Conservation (phyloP, 345 rosid genomes). For the Crucihimalaya himalaica region DNA sequence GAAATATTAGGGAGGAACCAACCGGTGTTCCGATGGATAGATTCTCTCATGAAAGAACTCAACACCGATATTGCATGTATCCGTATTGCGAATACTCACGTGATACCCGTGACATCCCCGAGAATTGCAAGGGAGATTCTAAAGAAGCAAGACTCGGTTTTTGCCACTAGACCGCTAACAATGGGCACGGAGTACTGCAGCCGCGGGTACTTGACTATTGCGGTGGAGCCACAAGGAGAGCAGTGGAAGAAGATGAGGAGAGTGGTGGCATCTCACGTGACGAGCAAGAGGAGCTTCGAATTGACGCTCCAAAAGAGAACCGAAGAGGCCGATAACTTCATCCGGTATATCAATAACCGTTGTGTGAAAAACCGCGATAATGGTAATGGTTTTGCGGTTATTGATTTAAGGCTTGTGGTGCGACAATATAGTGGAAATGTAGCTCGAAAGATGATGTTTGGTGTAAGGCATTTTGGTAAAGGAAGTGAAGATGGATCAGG, state of each 20-base stretch:
- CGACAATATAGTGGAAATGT: slow-evolving; percentile 54
- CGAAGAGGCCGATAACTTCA: slow-evolving; percentile 54
- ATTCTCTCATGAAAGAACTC: slow-evolving; percentile 40
- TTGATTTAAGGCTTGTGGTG: slow-evolving; percentile 40
- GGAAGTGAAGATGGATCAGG: slow-evolving; percentile 45
- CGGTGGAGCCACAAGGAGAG: slow-evolving; percentile 42
- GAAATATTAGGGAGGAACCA: slow-evolving; percentile 32
- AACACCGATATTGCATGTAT: slow-evolving; percentile 48
- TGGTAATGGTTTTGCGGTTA: neutral
- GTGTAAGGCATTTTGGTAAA: slow-evolving; percentile 45
- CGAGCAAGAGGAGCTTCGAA: slow-evolving; percentile 25
- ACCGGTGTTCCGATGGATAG: slow-evolving; percentile 49
- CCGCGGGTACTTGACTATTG: slow-evolving; percentile 42
- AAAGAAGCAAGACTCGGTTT: slow-evolving; percentile 44
- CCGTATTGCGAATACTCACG: slow-evolving; percentile 44
- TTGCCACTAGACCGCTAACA: slow-evolving; percentile 44
- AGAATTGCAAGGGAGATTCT: slow-evolving; percentile 46
- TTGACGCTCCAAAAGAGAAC: slow-evolving; percentile 24
- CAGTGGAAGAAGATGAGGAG: slow-evolving; percentile 58
- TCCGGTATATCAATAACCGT: slow-evolving; percentile 37
- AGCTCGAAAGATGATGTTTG: slow-evolving; percentile 45
- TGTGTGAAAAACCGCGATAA: slow-evolving; percentile 8
- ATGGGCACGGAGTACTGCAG: slow-evolving; percentile 33
- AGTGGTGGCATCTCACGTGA: slow-evolving; percentile 36
- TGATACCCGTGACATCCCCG: slow-evolving; percentile 47